Evolutionary conservation across 2,329 filamentous ascomycete genomes (phyloP), one percentile per base, ranked within the genome.

Genomic region (Pseudocercospora ulei): DNA sequence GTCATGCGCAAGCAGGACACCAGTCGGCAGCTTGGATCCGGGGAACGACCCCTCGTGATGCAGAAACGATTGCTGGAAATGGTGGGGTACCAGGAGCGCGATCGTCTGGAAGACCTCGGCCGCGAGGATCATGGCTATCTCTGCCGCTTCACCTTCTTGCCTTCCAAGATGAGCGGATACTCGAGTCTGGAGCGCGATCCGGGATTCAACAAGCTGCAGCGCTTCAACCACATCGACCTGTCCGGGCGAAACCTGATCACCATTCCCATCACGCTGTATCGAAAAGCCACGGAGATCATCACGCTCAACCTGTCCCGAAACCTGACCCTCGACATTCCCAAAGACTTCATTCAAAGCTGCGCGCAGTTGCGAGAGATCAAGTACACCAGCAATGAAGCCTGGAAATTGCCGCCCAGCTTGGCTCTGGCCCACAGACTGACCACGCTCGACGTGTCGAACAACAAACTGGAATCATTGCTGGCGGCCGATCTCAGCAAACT

Each of bases 91-190:
- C 79, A 83, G 41, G 78, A 85, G 19, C 76, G 76, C 39, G 90
- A 98, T 61, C 78, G 77, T 24, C 77, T 98, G 29, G 88, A 95
- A 59, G 90, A 96, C 47, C 76, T 98, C 36, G 90, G 90, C 17
- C 78, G 90, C 41, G 90, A 98, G 62, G 90, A 98, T 66, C 94
- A 96, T 61, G 92, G 87, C 58, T 98, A 96, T 54, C 72, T 98
- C 7, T 93, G 87, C 58, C 82, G 90, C 4, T 96, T 98, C 65
- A 85, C 90, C 43, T 98, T 98, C 62, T 69, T 95, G 42, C 87
- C 88, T 9, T 80, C 82, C 12, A 83, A 88, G 55, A 81, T 94
- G 60, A 87, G 78, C 58, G 85, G 87, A 33, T 87, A 67, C 48
- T 67, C 79, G 27, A 76, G 72, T 44, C 69, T 82, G 14, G 80